Base-by-base conservation (phyloP, 148 eudicot species). In the Arctostaphylos glauca region DNA sequence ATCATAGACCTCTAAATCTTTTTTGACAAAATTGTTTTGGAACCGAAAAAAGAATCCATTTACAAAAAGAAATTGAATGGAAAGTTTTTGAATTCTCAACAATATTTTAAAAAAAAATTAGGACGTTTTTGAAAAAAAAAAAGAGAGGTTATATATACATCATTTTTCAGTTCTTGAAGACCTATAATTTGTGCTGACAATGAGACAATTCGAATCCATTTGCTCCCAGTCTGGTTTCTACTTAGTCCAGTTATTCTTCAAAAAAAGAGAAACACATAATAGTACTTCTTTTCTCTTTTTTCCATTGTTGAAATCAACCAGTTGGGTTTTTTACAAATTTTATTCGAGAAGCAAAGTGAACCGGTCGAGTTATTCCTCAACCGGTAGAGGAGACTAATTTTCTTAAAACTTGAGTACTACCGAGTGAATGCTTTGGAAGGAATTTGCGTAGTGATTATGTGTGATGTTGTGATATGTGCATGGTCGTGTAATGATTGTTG, bases 171-270 rank as follows among this genome's bases (percentile, higher is more conserved):
- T 94, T 87, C 92, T 94, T 31, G 98, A 94, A 88, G 98, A 94
- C 74, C 93, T 94, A 76, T 96, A 94, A 94, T 73, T 94, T 79
- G 96, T 95, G 87, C 89, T 94, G 84, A 89, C 96, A 88, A 95
- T 95, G 97, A 93, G 95, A 86, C 99, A 94, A 68, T 94, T 96
- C 80, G 95, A 94, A 83, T 92, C 97, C 15, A 86, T 94, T 23
- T 95, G 95, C 83, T 94, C 93, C 86, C 98, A 96, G 85, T 96
- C 98, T 31, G 97, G 98, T 3, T 94, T 90, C 72, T 96, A 94
- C 84, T 88, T 91, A 23, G 97, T 9, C 98, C 98, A 92, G 84
- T 89, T 96, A 48, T 96, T 96, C 87, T 90, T 96, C 9, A 31
- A 91, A 97, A 97, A 13, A 92, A 86, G 23, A 81, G 95, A 62